These are phyloP conservation scores for Podospora tetraspora DNA, from an alignment of 495 filamentous ascomycete species.

Conservation along the genomic window DNA sequence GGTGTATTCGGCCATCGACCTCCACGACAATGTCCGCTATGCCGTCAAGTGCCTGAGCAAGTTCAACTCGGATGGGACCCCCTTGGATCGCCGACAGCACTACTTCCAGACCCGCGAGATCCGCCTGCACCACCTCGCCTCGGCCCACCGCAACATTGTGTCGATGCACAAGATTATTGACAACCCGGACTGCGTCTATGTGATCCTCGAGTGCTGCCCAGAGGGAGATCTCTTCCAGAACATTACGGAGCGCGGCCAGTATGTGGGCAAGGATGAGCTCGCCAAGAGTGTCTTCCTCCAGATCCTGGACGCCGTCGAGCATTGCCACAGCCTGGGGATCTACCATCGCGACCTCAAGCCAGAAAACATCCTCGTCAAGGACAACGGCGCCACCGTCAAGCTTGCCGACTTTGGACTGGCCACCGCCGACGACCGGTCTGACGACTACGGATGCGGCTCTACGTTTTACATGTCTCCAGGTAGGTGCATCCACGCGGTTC, in stretches of 20 bases:
- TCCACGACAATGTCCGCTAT: conserved; percentile 73
- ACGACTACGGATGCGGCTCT: conserved; percentile 96
- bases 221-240: conserved; percentile 96
- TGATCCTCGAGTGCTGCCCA: conserved; percentile 94
- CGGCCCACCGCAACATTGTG: conserved; percentile 86
- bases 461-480: conserved; percentile 99
- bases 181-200: conserved; percentile 86
- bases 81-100: conserved; percentile 78
- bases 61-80: conserved; percentile 56
- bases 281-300: conserved; percentile 88
- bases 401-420: conserved; percentile 96
- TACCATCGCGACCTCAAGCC: conserved; percentile 98
- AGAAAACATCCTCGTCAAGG: conserved; percentile 92
- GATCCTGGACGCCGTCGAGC: conserved; percentile 93
- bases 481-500: conserved; percentile 43
- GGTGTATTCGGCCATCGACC: conserved; percentile 89
- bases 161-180: conserved; percentile 94
- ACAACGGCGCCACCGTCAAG: conserved; percentile 83
- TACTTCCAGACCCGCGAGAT: conserved; percentile 93
- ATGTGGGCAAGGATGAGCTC: conserved; percentile 85
- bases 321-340: conserved; percentile 88
- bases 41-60: conserved; percentile 98
- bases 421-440: conserved; percentile 72
- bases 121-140: conserved; percentile 80
- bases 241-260: conserved; percentile 91